These are phyloP conservation scores for Lecanicillium sp. DNA, from an alignment of 2,329 filamentous ascomycete species.

Conservation along the genomic window DNA sequence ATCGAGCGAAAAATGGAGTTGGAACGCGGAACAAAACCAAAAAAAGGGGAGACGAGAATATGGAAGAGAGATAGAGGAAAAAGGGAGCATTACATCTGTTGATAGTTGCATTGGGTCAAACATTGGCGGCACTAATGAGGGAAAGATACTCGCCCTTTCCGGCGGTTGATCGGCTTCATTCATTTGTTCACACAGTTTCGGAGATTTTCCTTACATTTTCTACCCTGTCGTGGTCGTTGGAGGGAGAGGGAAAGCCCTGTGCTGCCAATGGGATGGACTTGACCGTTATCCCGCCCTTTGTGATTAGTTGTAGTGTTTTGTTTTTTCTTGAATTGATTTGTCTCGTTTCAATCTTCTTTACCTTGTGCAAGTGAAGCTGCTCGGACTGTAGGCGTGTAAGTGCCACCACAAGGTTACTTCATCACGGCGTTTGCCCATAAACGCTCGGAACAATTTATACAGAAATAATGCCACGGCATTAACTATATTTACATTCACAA, in stretches of 20 bases:
- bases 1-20: neutral
- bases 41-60: neutral
- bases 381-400: too few species aligned
- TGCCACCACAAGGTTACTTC: too few species aligned
- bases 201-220: constrained; percentile 9
- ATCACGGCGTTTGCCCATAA: too few species aligned
- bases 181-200: constrained; percentile 10
- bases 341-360: neutral
- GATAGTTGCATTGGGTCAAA: constrained; percentile 34
- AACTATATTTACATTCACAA: too few species aligned
- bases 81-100: constrained; percentile 10
- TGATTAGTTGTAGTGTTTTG: constrained; percentile 10
- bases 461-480: neutral
- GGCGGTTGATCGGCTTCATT: constrained; percentile 16
- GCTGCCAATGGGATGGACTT: constrained; percentile 79
- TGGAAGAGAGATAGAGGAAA: constrained; percentile 6
- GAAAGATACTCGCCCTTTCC: constrained; percentile 84
- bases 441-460: neutral
- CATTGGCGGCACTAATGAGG: constrained; percentile 87
- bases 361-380: too few species aligned
- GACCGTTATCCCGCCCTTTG: constrained; percentile 64
- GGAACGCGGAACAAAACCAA: neutral
- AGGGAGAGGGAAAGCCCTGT: constrained; percentile 96
- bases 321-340: constrained; percentile 12
- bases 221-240: constrained; percentile 8